Base-by-base conservation (phyloP, 495 filamentous ascomycete genomes). In the Hamigera avellanea region DNA sequence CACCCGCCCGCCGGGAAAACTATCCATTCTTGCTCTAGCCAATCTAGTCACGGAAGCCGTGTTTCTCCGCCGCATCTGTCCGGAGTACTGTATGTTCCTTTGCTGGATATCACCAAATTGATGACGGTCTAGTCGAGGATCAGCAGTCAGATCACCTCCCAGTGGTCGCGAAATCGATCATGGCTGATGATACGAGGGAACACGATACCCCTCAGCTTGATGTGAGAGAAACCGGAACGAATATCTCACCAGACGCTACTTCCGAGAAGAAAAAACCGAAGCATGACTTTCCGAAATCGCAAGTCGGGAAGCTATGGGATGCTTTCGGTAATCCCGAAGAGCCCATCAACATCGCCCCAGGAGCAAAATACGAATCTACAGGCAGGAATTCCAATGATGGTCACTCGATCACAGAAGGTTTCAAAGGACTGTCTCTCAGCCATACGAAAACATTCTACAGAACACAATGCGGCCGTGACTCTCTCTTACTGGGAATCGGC, bases 381-480 rank as follows among this genome's bases (percentile, higher is more conserved):
- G 69, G 64, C 26, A 64, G 68, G 33, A 54, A 61, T 27, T 29
- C 58, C 26, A 55, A 63, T 26, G 14, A 35, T 6, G 61, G 69
- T 41, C 45, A 65, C 3, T 62, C 69, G 10, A 45, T 93, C 28
- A 59, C 62, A 7, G 79, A 87, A 12, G 83, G 74, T 0, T 53
- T 83, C 15, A 72, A 75, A 27, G 33, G 33, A 14, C 75, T 95
- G 33, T 73, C 71, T 12, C 35, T 76, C 7, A 62, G 76, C 32
- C 83, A 94, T 52, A 79, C 87, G 37, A 64, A 75, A 17, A 70
- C 74, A 8, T 70, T 94, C 39, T 77, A 88, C 57, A 79, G 81
- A 50, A 67, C 75, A 42, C 91, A 89, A 14, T 95, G 91, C 59
- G 79, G 82, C 3, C 75, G 89, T 18, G 79, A 91, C 46, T 76